Evolutionary conservation across 768 basidiomycete species (phyloP), one percentile per base, ranked within the genome.

Genomic region (Russula compacta): DNA sequence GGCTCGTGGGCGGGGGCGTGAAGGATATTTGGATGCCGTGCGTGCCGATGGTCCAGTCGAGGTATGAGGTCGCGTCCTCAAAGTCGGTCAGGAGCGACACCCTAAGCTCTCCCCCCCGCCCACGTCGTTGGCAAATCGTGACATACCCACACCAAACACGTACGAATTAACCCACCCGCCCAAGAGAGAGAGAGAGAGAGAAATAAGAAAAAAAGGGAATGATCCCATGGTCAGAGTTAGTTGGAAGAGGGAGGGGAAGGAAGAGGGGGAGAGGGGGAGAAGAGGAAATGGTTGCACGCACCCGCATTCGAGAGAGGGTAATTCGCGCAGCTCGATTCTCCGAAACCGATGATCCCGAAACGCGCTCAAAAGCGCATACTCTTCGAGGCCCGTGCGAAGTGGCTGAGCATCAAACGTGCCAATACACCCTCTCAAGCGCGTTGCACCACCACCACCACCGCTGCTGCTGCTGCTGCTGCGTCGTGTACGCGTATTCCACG

Each of bases 21-120:
- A 99, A 94, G 10, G 83, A 80, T 59, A 99, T 86, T 69, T 87
- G 80, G 71, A 98, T 93, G 51, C 97, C 97, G 74, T 99, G 97
- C 1, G 82, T 80, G 56, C 94, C 95, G 68, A 95, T 73, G 3
- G 84, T 87, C 95, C 95, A 99, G 75, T 94, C 93, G 58, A 97
- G 83, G 69, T 95, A 95, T 38, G 85, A 83, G 33, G 78, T 70
- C 53, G 84, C 90, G 68, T 87, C 81, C 76, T 94, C 92, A 72
- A 98, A 97, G 71, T 98, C 82, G 14, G 95, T 98, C 64, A 99
- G 81, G 67, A 99, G 80, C 48, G 95, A 98, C 61, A 98, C 78
- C 44, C 60, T 61, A 21, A 21, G 60, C 95, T 95, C 71, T 17
- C 52, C 38, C 35, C 38, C 38, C 54, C 24, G 42, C 29, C 54